Conservation (phyloP, 331 rosid genomes). For the Pyrus hybrid region DNA sequence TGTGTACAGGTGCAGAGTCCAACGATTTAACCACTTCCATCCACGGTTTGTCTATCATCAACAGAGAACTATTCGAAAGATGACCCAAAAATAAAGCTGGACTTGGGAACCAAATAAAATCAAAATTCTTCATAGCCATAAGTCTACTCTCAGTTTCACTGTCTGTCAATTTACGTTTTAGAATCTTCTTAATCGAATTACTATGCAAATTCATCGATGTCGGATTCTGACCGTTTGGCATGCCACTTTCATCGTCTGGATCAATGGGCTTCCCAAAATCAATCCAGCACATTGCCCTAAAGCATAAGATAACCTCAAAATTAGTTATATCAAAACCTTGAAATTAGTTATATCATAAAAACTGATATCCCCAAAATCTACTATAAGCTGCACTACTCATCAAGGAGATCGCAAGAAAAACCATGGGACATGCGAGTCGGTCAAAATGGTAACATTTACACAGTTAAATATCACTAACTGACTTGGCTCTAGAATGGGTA, state of each 20-base stretch:
- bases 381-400: not conserved
- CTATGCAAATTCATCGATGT: conserved; percentile 32
- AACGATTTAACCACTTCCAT: conserved; percentile 61
- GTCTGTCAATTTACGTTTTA: conserved; percentile 39
- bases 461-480: no score
- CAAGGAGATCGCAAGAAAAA: no score
- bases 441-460: no score
- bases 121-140: conserved; percentile 48
- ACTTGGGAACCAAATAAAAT: conserved; percentile 39
- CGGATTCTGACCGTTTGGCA: conserved; percentile 39
- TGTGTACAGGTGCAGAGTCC: conserved; percentile 78
- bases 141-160: conserved; percentile 27
- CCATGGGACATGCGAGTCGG: no score
- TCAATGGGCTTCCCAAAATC: conserved; percentile 70
- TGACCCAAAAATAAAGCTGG: conserved; percentile 69
- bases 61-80: conserved; percentile 47
- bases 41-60: conserved; percentile 78
- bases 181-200: conserved; percentile 40
- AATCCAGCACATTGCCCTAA: conserved; percentile 81
- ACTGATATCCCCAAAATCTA: not conserved
- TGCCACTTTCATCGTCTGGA: conserved; percentile 47
- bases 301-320: not conserved
- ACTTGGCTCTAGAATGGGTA: no score
- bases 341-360: conserved; percentile 11
- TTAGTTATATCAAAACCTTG: not conserved